Evolutionary conservation across 176 grass and related monocot species (phyloP).

Genomic region (Oryza punctata): DNA sequence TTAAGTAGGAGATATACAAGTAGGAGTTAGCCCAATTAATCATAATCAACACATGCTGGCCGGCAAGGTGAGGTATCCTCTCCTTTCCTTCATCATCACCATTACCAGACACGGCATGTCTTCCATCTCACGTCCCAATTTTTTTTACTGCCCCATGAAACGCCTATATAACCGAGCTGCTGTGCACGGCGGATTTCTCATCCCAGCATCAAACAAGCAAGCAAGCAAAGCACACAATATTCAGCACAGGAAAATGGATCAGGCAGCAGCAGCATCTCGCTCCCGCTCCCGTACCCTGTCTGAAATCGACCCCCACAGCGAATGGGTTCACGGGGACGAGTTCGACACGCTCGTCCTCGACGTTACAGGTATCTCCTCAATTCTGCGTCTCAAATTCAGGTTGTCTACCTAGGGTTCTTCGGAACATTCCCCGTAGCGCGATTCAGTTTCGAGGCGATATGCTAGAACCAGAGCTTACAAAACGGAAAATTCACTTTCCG

Average conservation of each 20-base stretch:
- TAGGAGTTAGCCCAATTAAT: background rate
- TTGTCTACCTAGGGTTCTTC: background rate
- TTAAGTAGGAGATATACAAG: too few relatives aligned
- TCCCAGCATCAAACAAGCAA: background rate
- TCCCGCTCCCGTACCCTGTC: constrained; percentile 32
- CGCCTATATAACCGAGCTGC: constrained; percentile 15
- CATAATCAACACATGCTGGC: constrained; percentile 6
- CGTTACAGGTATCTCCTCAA: constrained; percentile 44
- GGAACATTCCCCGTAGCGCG: background rate
- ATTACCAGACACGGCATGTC: background rate
- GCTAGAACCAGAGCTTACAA: background rate
- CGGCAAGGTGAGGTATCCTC: constrained; percentile 26
- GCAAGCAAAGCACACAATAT: background rate
- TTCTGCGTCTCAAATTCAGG: background rate
- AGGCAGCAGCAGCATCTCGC: background rate
- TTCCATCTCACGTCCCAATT: constrained; percentile 32
- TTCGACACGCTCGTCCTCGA: constrained; percentile 58
- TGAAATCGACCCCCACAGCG: constrained; percentile 53
- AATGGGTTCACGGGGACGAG: constrained; percentile 50
- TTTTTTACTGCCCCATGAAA: background rate
- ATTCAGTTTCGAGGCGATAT: background rate
- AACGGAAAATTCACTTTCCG: too few relatives aligned
- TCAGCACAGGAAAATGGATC: constrained; percentile 39
- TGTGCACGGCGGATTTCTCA: background rate
- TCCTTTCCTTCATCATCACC: constrained; percentile 30